Base-by-base conservation (phyloP, 2,329 filamentous ascomycete species). In the Epichloe gansuensis region DNA sequence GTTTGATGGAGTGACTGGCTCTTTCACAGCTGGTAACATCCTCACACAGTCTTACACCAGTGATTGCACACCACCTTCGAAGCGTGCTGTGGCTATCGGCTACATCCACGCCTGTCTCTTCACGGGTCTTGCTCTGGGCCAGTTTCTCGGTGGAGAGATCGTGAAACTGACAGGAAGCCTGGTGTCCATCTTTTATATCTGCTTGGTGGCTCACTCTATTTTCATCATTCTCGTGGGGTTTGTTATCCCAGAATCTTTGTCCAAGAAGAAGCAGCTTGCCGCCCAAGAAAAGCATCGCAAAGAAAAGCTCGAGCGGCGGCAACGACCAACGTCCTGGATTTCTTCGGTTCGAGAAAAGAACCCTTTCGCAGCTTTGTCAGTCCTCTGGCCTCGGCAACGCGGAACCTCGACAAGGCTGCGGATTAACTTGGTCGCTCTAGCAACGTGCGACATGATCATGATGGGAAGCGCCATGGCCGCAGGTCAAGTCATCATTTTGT, bases 51-150 rank as follows among this genome's bases (percentile, higher is more conserved):
- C 91, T 0, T 98, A 97, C 67, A 85, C 87, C 12, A 84, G 88
- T 42, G 93, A 98, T 67, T 95, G 89, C 67, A 91, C 90, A 0
- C 75, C 86, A 4, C 87, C 90, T 0, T 85, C 86, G 34, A 81
- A 81, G 62, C 82, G 93, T 21, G 87, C 85, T 55, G 86, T 95
- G 7, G 81, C 83, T 4, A 93, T 97, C 66, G 91, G 89, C 6
- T 91, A 91, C 64, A 85, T 97, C 61, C 88, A 97, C 61, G 90
- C 88, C 11, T 90, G 85, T 59, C 74, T 98, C 8, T 97, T 95
- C 67, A 77, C 80, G 2, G 93, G 93, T n/a, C 81, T 97, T 46
- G 91, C 93, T 0, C 69, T 91, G 35, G 93, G 93, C 0, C 93
- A 93, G 7, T 75, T 94, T 3, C 63, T 95, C 23, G 85, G 90